These are phyloP conservation scores for Reutealis trisperma DNA, from an alignment of 345 rosid genomes.

Conservation along the genomic window DNA sequence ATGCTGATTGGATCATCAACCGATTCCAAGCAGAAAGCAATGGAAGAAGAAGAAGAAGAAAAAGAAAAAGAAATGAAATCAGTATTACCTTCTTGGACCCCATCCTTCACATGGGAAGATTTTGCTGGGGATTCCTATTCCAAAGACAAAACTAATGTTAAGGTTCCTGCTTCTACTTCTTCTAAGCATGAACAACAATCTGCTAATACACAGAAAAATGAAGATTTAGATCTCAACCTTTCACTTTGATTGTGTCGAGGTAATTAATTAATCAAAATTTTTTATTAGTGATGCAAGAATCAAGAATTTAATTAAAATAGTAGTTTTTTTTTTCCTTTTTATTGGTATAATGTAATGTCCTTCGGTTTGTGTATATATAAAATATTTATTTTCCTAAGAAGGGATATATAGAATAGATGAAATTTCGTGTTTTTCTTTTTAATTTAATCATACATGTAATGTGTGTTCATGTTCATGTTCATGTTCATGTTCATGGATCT, in stretches of 20 bases:
- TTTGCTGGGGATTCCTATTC: background rate
- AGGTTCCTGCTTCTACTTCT: background rate
- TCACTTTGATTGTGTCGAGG: slow-evolving; percentile 16
- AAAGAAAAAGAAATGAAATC: background rate
- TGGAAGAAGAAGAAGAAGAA: background rate
- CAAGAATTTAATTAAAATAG: too few species aligned
- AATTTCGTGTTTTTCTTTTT: too few species aligned
- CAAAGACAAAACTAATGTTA: background rate
- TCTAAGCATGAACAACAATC: slow-evolving; percentile 3
- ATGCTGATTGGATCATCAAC: slow-evolving; percentile 9
- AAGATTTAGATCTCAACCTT: slow-evolving; percentile 34
- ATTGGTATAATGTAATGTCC: too few species aligned
- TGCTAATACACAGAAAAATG: slow-evolving; percentile 4
- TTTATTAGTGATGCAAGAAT: too few species aligned
- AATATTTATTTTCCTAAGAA: too few species aligned
- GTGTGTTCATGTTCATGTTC: too few species aligned
- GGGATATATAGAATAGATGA: too few species aligned
- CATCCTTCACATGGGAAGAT: slow-evolving; percentile 22
- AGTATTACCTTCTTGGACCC: slow-evolving; percentile 12
- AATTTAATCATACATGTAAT: too few species aligned
- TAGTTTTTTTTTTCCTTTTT: background rate
- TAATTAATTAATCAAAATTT: background rate
- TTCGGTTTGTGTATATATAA: too few species aligned
- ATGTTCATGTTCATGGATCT: too few species aligned
- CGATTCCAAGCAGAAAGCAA: background rate